Evolutionary conservation across 306 rosid species (phyloP).

Genomic region (Rosa multiflora): DNA sequence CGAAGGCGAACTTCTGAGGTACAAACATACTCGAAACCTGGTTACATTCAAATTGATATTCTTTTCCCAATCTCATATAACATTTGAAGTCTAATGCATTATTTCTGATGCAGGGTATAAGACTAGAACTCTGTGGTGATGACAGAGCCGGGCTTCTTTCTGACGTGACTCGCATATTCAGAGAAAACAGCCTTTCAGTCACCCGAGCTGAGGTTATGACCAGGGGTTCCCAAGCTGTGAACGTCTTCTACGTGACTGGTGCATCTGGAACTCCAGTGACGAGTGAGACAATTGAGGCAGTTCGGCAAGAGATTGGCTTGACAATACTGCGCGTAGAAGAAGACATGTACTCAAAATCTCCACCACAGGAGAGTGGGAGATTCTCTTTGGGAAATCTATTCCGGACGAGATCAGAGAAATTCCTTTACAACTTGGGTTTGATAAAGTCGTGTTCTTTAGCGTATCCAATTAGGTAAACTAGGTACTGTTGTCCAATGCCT

Average conservation of each 20-base stretch:
- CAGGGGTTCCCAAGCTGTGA: constrained; percentile 72
- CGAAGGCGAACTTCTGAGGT: constrained; percentile 88
- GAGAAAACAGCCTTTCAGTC: constrained; percentile 94
- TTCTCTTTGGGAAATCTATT: constrained; percentile 73
- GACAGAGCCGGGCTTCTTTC: constrained; percentile 89
- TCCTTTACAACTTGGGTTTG: constrained; percentile 86
- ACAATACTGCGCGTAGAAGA: constrained; percentile 66
- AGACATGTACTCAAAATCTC: constrained; percentile 44
- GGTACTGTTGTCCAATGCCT: constrained; percentile 16
- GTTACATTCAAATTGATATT: neutral
- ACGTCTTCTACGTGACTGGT: constrained; percentile 83
- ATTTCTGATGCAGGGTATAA: constrained; percentile 65
- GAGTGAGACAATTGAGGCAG: constrained; percentile 84
- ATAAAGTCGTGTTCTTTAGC: constrained; percentile 71
- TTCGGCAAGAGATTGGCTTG: constrained; percentile 78
- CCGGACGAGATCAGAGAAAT: constrained; percentile 78
- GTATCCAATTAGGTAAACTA: constrained; percentile 16
- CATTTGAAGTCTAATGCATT: neutral
- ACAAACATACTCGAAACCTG: neutral
- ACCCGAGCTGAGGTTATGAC: constrained; percentile 90
- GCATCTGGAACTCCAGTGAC: constrained; percentile 76
- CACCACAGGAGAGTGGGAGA: constrained; percentile 51
- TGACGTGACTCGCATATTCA: constrained; percentile 90
- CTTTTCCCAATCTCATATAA: neutral
- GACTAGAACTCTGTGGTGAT: constrained; percentile 80